A percentile compares a stretch with the other conserved stretches of the same genome.
Evolutionary conservation across 148 eudicot genomes (phyloP).

Genomic region (Agrostemma githago): DNA sequence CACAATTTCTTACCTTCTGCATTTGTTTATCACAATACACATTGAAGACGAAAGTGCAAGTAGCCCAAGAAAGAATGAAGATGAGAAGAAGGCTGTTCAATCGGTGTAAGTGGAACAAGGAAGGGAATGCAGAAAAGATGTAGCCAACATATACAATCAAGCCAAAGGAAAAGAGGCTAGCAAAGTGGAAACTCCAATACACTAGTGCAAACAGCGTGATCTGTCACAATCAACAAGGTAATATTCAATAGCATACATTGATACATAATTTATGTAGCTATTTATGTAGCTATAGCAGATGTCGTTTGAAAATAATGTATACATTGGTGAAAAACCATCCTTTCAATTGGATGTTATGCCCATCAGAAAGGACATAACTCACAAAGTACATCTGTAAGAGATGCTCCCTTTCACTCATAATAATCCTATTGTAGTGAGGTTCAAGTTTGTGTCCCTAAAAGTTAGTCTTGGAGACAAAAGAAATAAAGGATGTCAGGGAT

Average conservation of each 20-base stretch:
- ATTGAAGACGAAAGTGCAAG: constrained; percentile 74
- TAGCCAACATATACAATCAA: constrained; percentile 82
- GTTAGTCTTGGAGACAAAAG: background rate
- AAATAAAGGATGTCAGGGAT: constrained; percentile 3
- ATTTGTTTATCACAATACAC: constrained; percentile 51
- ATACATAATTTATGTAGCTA: background rate
- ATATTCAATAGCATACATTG: constrained; percentile 1
- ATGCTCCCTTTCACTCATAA: background rate
- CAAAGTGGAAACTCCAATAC: constrained; percentile 84
- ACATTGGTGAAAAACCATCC: background rate
- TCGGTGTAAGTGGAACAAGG: constrained; percentile 74
- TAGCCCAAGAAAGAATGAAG: constrained; percentile 85
- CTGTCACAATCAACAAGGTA: constrained; percentile 43
- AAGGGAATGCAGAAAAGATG: constrained; percentile 64
- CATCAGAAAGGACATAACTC: background rate
- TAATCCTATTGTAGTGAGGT: background rate
- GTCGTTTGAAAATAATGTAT: background rate
- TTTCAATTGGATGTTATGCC: background rate
- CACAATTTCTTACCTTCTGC: constrained; percentile 54
- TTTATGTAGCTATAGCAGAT: background rate
- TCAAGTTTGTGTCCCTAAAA: background rate
- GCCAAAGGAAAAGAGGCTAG: constrained; percentile 82
- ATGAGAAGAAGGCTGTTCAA: constrained; percentile 81
- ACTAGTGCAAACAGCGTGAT: constrained; percentile 76
- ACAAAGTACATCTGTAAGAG: background rate